Conservation (phyloP, 176 grass and related monocot genomes). For the Ampelocalamus luodianensis region DNA sequence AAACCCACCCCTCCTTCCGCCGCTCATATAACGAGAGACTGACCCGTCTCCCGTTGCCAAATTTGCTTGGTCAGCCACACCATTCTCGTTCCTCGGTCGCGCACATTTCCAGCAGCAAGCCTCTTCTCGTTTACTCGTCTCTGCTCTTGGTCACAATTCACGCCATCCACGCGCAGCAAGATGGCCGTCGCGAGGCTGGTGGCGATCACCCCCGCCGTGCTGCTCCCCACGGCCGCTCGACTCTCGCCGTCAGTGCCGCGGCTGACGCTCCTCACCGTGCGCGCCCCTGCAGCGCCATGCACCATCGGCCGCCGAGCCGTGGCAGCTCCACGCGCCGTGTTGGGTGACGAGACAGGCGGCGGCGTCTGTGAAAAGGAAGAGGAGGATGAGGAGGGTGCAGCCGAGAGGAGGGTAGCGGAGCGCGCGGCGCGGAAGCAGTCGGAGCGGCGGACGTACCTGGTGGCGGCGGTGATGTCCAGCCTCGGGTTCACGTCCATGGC, state of each 20-base stretch:
- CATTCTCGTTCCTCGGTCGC: not conserved
- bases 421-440: constrained; percentile 60
- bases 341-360: constrained; percentile 3
- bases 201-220: not conserved
- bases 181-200: constrained; percentile 26
- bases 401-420: constrained; percentile 14
- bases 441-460: constrained; percentile 78
- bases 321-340: not conserved
- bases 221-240: not conserved
- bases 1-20: not conserved
- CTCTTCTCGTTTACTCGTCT: not conserved
- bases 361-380: not conserved
- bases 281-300: not conserved
- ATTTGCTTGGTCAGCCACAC: not conserved
- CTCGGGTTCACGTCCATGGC: constrained; percentile 89
- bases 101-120: not conserved
- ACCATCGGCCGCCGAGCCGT: not conserved
- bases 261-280: not conserved
- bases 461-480: constrained; percentile 84
- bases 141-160: not conserved
- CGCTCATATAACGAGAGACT: not conserved
- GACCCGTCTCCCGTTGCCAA: not conserved
- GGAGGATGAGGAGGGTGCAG: not conserved
- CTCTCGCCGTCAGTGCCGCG: not conserved
- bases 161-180: no score